Evolutionary conservation across 2,329 filamentous ascomycete genomes (phyloP).

Genomic region (Aspergillus niger): DNA sequence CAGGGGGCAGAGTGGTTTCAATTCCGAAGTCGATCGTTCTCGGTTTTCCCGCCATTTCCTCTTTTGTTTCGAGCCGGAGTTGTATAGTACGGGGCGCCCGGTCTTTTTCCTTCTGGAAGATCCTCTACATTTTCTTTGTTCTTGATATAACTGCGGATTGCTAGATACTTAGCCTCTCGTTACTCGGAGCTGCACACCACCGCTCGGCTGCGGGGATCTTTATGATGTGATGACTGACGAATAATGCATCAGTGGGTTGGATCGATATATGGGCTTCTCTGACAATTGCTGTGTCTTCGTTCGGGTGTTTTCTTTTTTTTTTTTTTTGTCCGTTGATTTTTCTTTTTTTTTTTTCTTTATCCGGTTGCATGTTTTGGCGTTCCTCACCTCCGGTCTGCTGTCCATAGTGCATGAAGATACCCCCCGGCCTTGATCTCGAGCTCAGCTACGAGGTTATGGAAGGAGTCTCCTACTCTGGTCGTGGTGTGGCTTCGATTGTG

Average conservation of each 20-base stretch:
- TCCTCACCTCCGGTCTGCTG: constrained; percentile 26
- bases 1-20: not conserved
- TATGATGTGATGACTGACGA: constrained; percentile 44
- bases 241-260: constrained; percentile 36
- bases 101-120: constrained; percentile 13
- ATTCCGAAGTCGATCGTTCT: constrained; percentile 1
- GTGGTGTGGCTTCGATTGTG: constrained; percentile 28
- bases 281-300: constrained; percentile 17
- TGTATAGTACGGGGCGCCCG: constrained; percentile 21
- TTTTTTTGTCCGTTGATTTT: constrained; percentile 13
- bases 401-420: constrained; percentile 40
- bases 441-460: constrained; percentile 26
- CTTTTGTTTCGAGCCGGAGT: constrained; percentile 18
- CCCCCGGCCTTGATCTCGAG: constrained; percentile 31
- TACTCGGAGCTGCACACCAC: constrained; percentile 20
- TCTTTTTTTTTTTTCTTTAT: constrained; percentile 14
- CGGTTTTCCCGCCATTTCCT: constrained; percentile 7
- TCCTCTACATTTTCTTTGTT: constrained; percentile 14
- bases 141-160: constrained; percentile 20
- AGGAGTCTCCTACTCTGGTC: constrained; percentile 28
- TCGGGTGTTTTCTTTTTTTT: constrained; percentile 18
- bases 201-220: constrained; percentile 24
- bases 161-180: constrained; percentile 22
- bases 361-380: constrained; percentile 34
- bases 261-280: constrained; percentile 22